Evolutionary conservation across 1,284 basidiomycete species (phyloP).

Genomic region (Binderoboletus segoi): DNA sequence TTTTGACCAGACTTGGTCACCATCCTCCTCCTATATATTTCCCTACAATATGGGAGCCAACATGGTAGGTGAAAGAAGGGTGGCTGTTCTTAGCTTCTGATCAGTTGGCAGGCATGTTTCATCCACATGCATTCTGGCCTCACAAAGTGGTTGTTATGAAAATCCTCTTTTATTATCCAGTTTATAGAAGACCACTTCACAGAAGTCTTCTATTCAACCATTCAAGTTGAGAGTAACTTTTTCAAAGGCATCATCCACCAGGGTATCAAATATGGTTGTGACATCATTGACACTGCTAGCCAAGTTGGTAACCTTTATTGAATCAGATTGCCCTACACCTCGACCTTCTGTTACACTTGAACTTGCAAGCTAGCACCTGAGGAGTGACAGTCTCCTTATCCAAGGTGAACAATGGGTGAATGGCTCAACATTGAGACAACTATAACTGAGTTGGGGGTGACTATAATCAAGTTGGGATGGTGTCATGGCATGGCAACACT

Average conservation of each 20-base stretch:
- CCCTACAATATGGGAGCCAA: conserved; percentile 48
- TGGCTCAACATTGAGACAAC: too few relatives aligned
- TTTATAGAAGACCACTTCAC: conserved; percentile 72
- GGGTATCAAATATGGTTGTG: conserved; percentile 88
- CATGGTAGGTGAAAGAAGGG: conserved; percentile 81
- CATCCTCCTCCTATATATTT: conserved; percentile 10
- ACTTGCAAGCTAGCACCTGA: too few relatives aligned
- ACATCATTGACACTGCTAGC: conserved; percentile 99
- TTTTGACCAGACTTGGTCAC: conserved; percentile 15
- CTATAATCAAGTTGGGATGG: too few relatives aligned
- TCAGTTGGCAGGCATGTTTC: conserved; percentile 64
- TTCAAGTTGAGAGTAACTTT: conserved; percentile 89
- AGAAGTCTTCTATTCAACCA: conserved; percentile 93
- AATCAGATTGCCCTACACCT: background rate
- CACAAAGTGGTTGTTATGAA: conserved; percentile 51
- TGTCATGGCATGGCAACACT: too few relatives aligned
- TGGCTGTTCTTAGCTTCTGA: conserved; percentile 79
- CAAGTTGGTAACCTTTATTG: conserved; percentile 52
- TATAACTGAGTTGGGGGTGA: too few relatives aligned
- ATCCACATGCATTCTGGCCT: conserved; percentile 8
- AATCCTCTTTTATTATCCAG: conserved; percentile 77
- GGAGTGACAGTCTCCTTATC: too few relatives aligned
- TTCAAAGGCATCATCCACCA: conserved; percentile 84
- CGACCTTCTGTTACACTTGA: background rate
- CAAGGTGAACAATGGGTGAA: too few relatives aligned